These are phyloP conservation scores for Sphaerobolus stellatus DNA, from an alignment of 1,284 basidiomycete species.

Conservation along the genomic window DNA sequence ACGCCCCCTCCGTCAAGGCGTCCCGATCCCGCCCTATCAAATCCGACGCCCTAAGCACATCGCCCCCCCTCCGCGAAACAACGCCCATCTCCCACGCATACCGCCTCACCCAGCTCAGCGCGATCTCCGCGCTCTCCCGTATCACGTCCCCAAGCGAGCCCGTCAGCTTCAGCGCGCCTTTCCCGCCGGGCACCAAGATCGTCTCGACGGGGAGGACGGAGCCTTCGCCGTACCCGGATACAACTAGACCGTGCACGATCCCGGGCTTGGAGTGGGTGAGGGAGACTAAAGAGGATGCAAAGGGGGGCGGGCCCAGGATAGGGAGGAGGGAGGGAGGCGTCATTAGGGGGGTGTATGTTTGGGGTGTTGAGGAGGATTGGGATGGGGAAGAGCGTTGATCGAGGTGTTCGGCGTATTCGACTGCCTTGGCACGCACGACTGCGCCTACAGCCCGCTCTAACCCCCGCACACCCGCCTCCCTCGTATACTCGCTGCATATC, in stretches of 20 bases:
- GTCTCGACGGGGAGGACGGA: slow-evolving; percentile 84
- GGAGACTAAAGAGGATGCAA: too few species aligned
- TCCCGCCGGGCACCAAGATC: slow-evolving; percentile 69
- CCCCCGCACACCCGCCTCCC: slow-evolving; percentile 89
- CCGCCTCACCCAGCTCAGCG: slow-evolving; percentile 83
- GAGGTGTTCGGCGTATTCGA: slow-evolving; percentile 79
- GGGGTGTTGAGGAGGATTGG: too few species aligned
- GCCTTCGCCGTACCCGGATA: slow-evolving; percentile 86
- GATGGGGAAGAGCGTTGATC: too few species aligned
- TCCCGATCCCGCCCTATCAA: too few species aligned
- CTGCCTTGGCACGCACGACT: slow-evolving; percentile 83
- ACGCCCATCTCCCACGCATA: slow-evolving; percentile 82
- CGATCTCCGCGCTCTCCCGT: slow-evolving; percentile 86
- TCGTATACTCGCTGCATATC: too few species aligned
- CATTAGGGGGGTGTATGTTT: too few species aligned
- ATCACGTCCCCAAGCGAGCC: slow-evolving; percentile 85
- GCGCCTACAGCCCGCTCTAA: slow-evolving; percentile 87
- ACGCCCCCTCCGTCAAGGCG: too few species aligned
- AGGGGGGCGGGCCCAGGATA: too few species aligned
- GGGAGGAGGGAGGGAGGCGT: too few species aligned
- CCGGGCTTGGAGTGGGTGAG: too few species aligned
- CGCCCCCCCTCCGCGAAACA: too few species aligned
- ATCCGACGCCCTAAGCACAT: too few species aligned
- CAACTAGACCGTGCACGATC: slow-evolving; percentile 84
- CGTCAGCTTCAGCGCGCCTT: slow-evolving; percentile 71